phyloP scores from a whole-genome alignment of 139 green algal species.

The Axilococcus clingmanii region DNA sequence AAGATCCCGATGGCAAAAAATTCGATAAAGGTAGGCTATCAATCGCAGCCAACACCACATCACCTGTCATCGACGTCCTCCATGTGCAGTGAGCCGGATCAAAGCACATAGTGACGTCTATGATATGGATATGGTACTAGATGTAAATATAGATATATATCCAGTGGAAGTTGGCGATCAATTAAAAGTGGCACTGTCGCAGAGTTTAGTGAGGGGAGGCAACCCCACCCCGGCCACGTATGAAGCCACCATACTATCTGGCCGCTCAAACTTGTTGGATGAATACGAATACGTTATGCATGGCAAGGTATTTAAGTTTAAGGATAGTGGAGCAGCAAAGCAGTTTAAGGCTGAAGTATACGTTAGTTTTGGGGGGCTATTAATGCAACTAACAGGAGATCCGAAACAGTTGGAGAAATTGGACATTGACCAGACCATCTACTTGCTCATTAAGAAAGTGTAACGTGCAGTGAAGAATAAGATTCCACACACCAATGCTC shows the following conservation, averaged over 20 bases:
- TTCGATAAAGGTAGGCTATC: slow-evolving; percentile 81
- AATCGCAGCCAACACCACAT: background rate
- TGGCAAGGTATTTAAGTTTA: slow-evolving; percentile 87
- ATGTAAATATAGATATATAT: slow-evolving; percentile 92
- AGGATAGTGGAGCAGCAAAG: slow-evolving; percentile 35
- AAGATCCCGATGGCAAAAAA: slow-evolving; percentile 91
- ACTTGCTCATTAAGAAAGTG: slow-evolving; percentile 82
- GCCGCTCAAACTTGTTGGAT: slow-evolving; percentile 65
- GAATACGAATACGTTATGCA: slow-evolving; percentile 96
- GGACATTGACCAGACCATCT: slow-evolving; percentile 78
- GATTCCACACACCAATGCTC: too few relatives aligned
- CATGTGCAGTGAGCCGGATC: slow-evolving; percentile 75
- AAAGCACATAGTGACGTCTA: slow-evolving; percentile 72
- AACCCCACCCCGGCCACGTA: slow-evolving; percentile 47
- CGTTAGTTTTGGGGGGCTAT: slow-evolving; percentile 80
- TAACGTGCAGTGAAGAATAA: too few relatives aligned
- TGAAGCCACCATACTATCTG: slow-evolving; percentile 1
- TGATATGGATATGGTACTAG: slow-evolving; percentile 84
- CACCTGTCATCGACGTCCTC: background rate
- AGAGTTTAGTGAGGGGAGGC: slow-evolving; percentile 72
- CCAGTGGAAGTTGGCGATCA: slow-evolving; percentile 72
- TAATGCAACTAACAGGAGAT: slow-evolving; percentile 86
- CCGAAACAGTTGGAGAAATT: slow-evolving; percentile 71
- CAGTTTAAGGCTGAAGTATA: slow-evolving; percentile 46
- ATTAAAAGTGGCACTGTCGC: slow-evolving; percentile 69